phyloP scores from a whole-genome alignment of 2,329 filamentous ascomycete species.

The Myriangium duriaei region DNA sequence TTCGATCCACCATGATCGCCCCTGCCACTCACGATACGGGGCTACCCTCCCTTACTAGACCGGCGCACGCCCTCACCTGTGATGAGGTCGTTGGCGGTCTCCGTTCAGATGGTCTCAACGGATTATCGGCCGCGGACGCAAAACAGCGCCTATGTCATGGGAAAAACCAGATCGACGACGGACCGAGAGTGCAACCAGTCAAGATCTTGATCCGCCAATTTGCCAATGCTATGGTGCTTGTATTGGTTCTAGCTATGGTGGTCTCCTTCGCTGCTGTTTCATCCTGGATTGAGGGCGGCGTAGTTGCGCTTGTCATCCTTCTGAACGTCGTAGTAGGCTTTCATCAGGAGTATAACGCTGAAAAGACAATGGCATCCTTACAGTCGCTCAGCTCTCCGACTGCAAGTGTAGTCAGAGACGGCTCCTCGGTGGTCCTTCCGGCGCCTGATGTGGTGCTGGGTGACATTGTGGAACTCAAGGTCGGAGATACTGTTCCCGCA shows the following conservation, averaged over 20 bases:
- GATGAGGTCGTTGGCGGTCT: slow-evolving; percentile 44
- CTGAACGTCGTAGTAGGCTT: slow-evolving; percentile 36
- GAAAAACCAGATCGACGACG: slow-evolving; percentile 58
- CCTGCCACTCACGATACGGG: no score
- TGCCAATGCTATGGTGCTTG: slow-evolving; percentile 66
- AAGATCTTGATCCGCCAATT: slow-evolving; percentile 63
- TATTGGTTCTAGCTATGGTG: slow-evolving; percentile 39
- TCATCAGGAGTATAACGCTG: slow-evolving; percentile 34
- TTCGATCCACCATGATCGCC: no score
- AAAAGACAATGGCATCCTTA: slow-evolving; percentile 39
- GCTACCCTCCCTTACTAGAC: slow-evolving; percentile 48
- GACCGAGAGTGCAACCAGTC: slow-evolving; percentile 53
- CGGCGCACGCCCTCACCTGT: slow-evolving; percentile 50
- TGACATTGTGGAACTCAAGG: slow-evolving; percentile 34
- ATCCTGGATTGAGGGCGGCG: slow-evolving; percentile 37
- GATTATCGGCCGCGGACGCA: slow-evolving; percentile 50
- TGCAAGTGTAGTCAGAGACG: slow-evolving; percentile 34
- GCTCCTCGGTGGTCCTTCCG: slow-evolving; percentile 28
- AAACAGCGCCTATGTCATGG: slow-evolving; percentile 48
- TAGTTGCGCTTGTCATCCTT: slow-evolving; percentile 33
- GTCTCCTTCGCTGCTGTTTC: slow-evolving; percentile 36
- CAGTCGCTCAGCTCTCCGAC: slow-evolving; percentile 35
- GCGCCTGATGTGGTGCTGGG: slow-evolving; percentile 35
- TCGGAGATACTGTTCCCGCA: slow-evolving; percentile 38
- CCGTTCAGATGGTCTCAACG: slow-evolving; percentile 52